Base-by-base conservation (phyloP, 352 stramenopile genomes). In the Globisporangium echinulatum region DNA sequence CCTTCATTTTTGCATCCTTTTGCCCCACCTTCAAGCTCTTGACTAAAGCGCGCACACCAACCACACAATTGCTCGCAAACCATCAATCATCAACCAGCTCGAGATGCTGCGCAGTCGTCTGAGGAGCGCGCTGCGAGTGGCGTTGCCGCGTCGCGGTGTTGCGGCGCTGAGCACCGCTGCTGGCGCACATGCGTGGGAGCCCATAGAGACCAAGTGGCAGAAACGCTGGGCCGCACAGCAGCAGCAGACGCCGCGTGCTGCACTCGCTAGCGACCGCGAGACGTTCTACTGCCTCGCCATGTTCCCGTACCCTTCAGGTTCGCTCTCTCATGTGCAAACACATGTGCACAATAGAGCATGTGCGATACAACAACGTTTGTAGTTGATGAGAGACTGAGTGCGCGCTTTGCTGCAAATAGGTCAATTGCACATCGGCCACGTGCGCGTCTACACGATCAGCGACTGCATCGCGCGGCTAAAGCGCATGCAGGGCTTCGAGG, bases 271-370 rank as follows among this genome's bases (percentile, higher is more conserved):
- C 56, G 52, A 48, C 38, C 88, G 89, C 66, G 65, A 81, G 44
- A 74, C 75, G 48, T 93, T 88, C 66, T 97, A 97, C 69, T 92
- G 88, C 53, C 78, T 97, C 63, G 73, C 88, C 70, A 99, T 99
- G 97, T 99, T 99, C 68, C 97, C 98, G 39, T 99, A 99, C 71
- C 97, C 97, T 48, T 99, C 96, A 6, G 96, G 94, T 67, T 72
- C 19, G 60, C 39, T 14, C 37, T 17, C 43, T 7, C 51, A 15
- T 14, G 11, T 48, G 13, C 8, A 8, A n/a, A 44, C 13, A 54
- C 17, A 33, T 33, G 25, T 33, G 25, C 25, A 33, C 25, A 33
- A 33, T 33, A 3, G 25, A 33, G 25, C 25, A 3, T 33, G 25
- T 33, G 25, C 25, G 25, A 33, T 33, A 33, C 25, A 33, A 33